Evolutionary conservation across 192 early-diverging fungal genomes (phyloP), one percentile per base, ranked within the genome.

Genomic region (Linderina pennispora): DNA sequence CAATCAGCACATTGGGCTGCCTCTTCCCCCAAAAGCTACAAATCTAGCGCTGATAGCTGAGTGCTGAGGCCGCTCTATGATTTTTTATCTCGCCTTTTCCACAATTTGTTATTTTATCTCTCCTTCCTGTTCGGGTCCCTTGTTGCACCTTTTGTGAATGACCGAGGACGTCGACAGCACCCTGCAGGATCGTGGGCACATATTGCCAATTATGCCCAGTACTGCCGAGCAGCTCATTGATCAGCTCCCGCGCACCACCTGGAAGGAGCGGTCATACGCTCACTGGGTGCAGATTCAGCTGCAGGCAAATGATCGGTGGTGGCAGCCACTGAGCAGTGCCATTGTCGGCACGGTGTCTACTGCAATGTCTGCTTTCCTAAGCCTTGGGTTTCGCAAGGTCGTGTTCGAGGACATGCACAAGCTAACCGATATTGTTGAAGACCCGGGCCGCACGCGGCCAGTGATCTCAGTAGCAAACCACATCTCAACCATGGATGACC

Each of bases 381-480:
- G 18, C 5, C 55, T 65, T 1, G 62, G 62, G 5, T 73, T 73
- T 48, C 54, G 44, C 38, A 55, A 44, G 28, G 69, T 73, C 15
- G 53, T 64, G 0, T 65, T 76, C 1, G 65, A 78, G 43, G 69
- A 80, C 36, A 52, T 82, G 40, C 76, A 88, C 54, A 71, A 74
- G 32, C 83, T 86, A 36, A 62, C 80, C 7, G 61, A 65, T 19
- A 40, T 77, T 7, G 38, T 86, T 0, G 60, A 82, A 45, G 64
- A 80, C 39, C 61, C 74, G 9, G 31, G 75, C 9, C 78, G 84
- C 46, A 65, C 45, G 14, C 55, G 76, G 38, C 78, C 83, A 0
- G 66, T 88, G 13, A 65, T 88, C 4, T 86, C 86, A n/a, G 81
- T 86, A 10, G 79, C 85, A 5, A 89, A 89, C 62, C 86, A 89